Evolutionary conservation across 148 eudicot genomes (phyloP).

Genomic region (Rheum nobile): DNA sequence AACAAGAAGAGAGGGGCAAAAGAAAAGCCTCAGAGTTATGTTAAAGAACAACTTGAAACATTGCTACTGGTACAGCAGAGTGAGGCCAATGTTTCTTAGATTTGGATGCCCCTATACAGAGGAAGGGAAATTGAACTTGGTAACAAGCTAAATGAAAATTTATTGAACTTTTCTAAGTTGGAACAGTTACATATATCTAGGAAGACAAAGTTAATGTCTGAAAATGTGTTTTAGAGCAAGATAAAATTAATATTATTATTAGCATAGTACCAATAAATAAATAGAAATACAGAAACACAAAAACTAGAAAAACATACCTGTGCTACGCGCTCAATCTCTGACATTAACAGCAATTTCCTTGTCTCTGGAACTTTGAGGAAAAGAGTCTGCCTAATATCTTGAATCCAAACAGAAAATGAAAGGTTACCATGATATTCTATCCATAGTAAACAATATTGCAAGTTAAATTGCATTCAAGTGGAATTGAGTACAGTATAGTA

Average conservation of each 20-base stretch:
- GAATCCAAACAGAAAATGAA: slow-evolving; percentile 20
- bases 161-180: not conserved
- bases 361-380: slow-evolving; percentile 79
- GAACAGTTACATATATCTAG: not conserved
- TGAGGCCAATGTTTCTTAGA: not conserved
- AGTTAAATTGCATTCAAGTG: not conserved
- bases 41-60: not conserved
- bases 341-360: slow-evolving; percentile 48
- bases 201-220: not conserved
- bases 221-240: not conserved
- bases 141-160: not conserved
- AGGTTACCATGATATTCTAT: slow-evolving; percentile 14
- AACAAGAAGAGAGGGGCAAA: not conserved
- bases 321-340: slow-evolving; percentile 80
- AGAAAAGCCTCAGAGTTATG: not conserved
- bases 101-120: not conserved
- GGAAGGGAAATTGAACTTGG: not conserved
- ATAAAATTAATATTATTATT: not conserved
- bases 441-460: not conserved
- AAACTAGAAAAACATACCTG: slow-evolving; percentile 22
- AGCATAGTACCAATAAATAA: not conserved
- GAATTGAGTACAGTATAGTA: not conserved
- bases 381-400: slow-evolving; percentile 78
- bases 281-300: not conserved
- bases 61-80: not conserved